Evolutionary conservation across 2,329 filamentous ascomycete species (phyloP), one percentile per base, ranked within the genome.

Genomic region (Fusarium multiceps): DNA sequence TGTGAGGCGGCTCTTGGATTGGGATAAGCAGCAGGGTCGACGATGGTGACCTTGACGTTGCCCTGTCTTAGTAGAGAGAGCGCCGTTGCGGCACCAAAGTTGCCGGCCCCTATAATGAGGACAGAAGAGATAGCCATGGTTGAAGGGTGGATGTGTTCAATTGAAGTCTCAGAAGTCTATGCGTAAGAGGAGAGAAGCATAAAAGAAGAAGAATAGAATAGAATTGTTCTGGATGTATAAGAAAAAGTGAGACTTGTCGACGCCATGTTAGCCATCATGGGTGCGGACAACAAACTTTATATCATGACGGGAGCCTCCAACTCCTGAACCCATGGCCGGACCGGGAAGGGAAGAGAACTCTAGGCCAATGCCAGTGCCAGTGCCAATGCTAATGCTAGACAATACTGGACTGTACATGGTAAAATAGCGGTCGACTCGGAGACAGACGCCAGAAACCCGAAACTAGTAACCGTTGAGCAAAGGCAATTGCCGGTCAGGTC

Each of bases 1-100:
- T 88, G 87, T 13, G 81, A 82, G n/a, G 81, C 81, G 20, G 81
- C 80, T 55, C 79, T 75, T 30, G 80, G 80, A 59, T 80, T 82
- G 55, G 80, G 79, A 32, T 73, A 79, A 16, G 67, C 60, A 4
- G 77, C 74, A 14, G 78, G 78, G 68, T 82, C 81, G 51, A 82
- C 71, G 25, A 82, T 76, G 9, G 74, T 78, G 34, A 82, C 75
- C 18, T 74, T 74, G 61, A 73, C 63, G 16, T 59, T 41, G 43
- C 69, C 73, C 59, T 75, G 71, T 40, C 72, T 72, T 40, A 76
- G 75, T 23, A 82, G 76, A 23, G 75, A 74, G 47, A 82, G 75
- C 51, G 80, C 82, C 5, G 82, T 83, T 23, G 80, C 78, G 37
- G 82, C 80, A 42, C 83, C 83, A 43, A 84, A 83, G 71, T 82